Evolutionary conservation across 805 yeast species (phyloP), one percentile per base, ranked within the genome.

Genomic region (Candida pseudoglaebosa): DNA sequence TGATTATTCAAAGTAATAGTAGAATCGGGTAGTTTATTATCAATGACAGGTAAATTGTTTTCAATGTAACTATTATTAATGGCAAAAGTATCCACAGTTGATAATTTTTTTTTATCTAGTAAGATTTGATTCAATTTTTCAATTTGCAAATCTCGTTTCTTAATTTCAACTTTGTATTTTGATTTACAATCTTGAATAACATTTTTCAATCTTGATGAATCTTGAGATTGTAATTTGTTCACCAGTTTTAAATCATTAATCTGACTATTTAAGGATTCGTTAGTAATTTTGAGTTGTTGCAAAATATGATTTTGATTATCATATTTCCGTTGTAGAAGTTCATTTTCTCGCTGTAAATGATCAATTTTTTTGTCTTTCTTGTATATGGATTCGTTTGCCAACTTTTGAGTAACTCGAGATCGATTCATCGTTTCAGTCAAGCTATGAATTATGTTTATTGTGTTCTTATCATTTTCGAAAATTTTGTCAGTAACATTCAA

Each of bases 361-460:
- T 46, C 47, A 14, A 68, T 59, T 3, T 54, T 47, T 10, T 51
- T 46, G 34, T 66, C 67, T 39, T 62, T 62, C 26, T 53, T 53
- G 4, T 44, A 42, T 5, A 65, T 39, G 1, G 58, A 44, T 26
- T 53, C 53, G 39, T 61, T 64, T 19, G 65, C 56, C 5, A 54
- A 41, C 34, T 50, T 55, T 36, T 57, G 61, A 38, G 62, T 71
- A 10, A 40, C 46, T 18, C 66, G 52, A 42, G 55, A 56, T 34
- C 67, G 41, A 30, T 64, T 69, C n/a, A 59, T 50, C 24, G 54
- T 53, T 42, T 52, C 62, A 28, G 54, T 40, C 22, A 56, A 54
- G 9, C 67, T 57, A 44, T 66, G 64, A 1, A 69, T 53, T 24
- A 64, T 55, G 41, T 69, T 67, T 33, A 69, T 62, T 22, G 52